These are phyloP conservation scores for Huntiella abstrusa DNA, from an alignment of 2,329 filamentous ascomycete genomes.

Conservation along the genomic window DNA sequence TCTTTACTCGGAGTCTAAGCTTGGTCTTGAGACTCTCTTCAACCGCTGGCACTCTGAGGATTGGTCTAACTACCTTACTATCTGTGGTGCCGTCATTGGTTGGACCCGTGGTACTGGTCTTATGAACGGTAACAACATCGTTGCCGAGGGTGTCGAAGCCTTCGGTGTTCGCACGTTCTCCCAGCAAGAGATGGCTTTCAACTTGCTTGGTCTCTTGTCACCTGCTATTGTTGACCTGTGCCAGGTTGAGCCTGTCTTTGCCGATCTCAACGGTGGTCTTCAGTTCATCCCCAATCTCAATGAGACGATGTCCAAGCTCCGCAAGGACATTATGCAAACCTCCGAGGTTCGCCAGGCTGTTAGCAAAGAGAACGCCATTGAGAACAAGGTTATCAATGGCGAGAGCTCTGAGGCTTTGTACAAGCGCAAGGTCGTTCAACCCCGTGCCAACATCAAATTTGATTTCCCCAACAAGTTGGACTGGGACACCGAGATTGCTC, in stretches of 20 bases:
- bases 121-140: slow-evolving; percentile 95
- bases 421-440: slow-evolving; percentile 84
- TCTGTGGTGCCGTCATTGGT: slow-evolving; percentile 94
- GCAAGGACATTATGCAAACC: slow-evolving; percentile 86
- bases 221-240: slow-evolving; percentile 87
- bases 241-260: slow-evolving; percentile 88
- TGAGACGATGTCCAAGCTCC: slow-evolving; percentile 77
- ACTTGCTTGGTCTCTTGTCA: slow-evolving; percentile 88
- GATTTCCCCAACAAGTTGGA: slow-evolving; percentile 81
- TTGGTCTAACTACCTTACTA: slow-evolving; percentile 94
- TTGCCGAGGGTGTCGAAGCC: slow-evolving; percentile 89
- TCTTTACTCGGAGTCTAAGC: slow-evolving; percentile 95
- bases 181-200: slow-evolving; percentile 99
- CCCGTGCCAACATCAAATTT: slow-evolving; percentile 94
- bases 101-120: slow-evolving; percentile 98
- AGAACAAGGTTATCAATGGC: slow-evolving; percentile 94
- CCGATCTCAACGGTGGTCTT: slow-evolving; percentile 90
- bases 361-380: slow-evolving; percentile 84
- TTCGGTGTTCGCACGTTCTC: slow-evolving; percentile 97
- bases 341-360: slow-evolving; percentile 87
- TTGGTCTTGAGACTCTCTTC: slow-evolving; percentile 91
- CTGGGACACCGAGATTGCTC: slow-evolving; percentile 80
- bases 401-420: slow-evolving; percentile 82
- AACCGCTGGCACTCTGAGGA: slow-evolving; percentile 96
- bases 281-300: slow-evolving; percentile 96